phyloP scores from a whole-genome alignment of 225 moss, liverwort and hornwort genomes.

The Pseudoscleropodium purum region DNA sequence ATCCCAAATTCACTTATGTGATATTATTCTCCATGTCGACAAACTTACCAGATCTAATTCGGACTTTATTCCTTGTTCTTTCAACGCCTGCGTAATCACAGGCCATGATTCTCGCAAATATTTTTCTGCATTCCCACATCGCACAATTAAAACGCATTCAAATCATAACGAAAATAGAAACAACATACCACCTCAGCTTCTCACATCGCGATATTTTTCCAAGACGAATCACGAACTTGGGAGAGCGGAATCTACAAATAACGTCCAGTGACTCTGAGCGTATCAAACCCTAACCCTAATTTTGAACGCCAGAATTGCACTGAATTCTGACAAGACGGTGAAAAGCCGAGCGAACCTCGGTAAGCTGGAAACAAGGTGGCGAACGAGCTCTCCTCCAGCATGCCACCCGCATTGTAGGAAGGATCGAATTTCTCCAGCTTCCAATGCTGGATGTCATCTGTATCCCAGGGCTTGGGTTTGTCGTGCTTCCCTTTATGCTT shows the following conservation, averaged over 20 bases:
- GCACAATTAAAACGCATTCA: neutral
- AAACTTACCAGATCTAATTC: slow-evolving; percentile 73
- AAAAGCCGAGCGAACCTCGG: slow-evolving; percentile 36
- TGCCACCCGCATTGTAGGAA: slow-evolving; percentile 62
- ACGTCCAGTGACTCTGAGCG: neutral
- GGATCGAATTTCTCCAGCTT: slow-evolving; percentile 80
- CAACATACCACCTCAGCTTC: neutral
- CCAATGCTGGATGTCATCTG: slow-evolving; percentile 83
- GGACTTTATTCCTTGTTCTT: slow-evolving; percentile 70
- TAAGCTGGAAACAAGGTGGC: slow-evolving; percentile 90
- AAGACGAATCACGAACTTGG: neutral
- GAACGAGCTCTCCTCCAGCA: slow-evolving; percentile 95
- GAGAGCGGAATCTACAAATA: neutral
- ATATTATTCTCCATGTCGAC: neutral
- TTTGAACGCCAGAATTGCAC: neutral
- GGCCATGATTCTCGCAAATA: slow-evolving; percentile 91
- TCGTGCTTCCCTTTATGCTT: slow-evolving; percentile 79
- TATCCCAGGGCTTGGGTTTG: slow-evolving; percentile 93
- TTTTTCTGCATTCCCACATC: slow-evolving; percentile 47
- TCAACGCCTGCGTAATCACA: slow-evolving; percentile 63
- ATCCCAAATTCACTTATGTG: neutral
- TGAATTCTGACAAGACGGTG: neutral
- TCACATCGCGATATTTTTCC: neutral
- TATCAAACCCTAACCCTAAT: neutral
- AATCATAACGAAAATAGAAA: neutral